Evolutionary conservation across 1,284 basidiomycete species (phyloP).

Genomic region (Ustilago hordei): DNA sequence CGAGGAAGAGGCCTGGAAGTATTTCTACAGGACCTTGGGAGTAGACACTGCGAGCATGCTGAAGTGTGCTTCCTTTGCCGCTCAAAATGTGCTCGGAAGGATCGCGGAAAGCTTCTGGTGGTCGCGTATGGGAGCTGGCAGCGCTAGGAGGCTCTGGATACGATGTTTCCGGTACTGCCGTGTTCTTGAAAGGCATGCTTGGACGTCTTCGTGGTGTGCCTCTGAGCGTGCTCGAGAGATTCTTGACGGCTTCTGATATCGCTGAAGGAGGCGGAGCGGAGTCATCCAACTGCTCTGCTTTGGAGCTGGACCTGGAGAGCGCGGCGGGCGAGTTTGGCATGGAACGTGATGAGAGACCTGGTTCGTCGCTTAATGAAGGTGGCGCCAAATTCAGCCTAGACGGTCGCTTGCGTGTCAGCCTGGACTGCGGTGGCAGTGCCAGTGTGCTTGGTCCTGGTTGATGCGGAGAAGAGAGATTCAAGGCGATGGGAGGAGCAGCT

Average conservation of each 20-base stretch:
- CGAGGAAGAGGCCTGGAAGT: constrained; percentile 89
- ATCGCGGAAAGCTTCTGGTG: constrained; percentile 59
- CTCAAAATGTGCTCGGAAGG: constrained; percentile 64
- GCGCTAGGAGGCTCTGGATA: constrained; percentile 33
- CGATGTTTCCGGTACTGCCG: background rate
- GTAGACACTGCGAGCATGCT: constrained; percentile 73
- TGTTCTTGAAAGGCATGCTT: constrained; percentile 58
- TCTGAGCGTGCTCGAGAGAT: constrained; percentile 61
- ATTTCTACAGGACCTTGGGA: constrained; percentile 86
- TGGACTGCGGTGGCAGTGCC: constrained; percentile 17
- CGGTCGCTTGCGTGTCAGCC: constrained; percentile 43
- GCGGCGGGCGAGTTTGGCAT: constrained; percentile 50
- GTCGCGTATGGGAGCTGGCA: constrained; percentile 35
- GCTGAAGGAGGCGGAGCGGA: constrained; percentile 8
- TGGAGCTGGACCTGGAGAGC: constrained; percentile 24
- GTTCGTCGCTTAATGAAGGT: constrained; percentile 26
- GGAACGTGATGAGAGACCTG: constrained; percentile 44
- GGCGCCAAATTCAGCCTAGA: constrained; percentile 44
- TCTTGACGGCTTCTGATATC: constrained; percentile 47
- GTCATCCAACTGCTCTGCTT: constrained; percentile 17
- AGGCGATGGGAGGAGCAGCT: constrained; percentile 18
- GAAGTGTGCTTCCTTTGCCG: constrained; percentile 62
- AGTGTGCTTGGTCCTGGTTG: constrained; percentile 21
- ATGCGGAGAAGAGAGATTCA: constrained; percentile 13
- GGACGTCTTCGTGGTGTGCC: constrained; percentile 60